Base-by-base conservation (phyloP, 345 rosid species). In the Boechera stricta region DNA sequence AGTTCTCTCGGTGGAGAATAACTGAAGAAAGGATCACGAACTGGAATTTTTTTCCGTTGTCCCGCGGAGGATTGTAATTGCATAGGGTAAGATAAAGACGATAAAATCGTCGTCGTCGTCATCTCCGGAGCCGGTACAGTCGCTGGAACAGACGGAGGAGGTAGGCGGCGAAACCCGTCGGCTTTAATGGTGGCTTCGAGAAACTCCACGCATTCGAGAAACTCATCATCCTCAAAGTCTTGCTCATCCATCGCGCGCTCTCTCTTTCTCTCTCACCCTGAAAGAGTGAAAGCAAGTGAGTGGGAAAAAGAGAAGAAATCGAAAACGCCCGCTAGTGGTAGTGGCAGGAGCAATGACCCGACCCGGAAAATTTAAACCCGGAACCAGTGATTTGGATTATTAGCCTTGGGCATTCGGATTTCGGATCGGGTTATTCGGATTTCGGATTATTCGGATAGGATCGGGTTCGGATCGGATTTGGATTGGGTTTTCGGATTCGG, bases 1-100 rank as follows among this genome's bases (percentile, higher is more conserved):
- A 94, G 89, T 73, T 73, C 81, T 49, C 96, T 85, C 6, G 98
- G 98, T 47, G 98, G 98, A 52, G 98, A 94, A 79, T 82, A 84
- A 82, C 82, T 82, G 38, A 73, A 1, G 59, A 55, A 42, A 76
- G 61, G 74, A 53, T 29, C 72, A 9, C 26, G 75, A 53, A 26
- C 16, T 38, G 39, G 77, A 18, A 47, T 2, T 1, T 53, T 29
- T 1, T 31, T 49, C 63, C 60, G 61, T 11, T 64, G 68, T 39
- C 49, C 79, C 12, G 71, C 26, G 0, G 67, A 51, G 2, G 66
- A 52, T 9, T 64, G 80, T 33, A 69, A 62, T 2, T 54, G 80
- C 44, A 31, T 55, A 39, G 35, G 72, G 31, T 42, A 63, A n/a
- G 64, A 64, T 32, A 67, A 39, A 13, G 29, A 38, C 11, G 67